Conservation (phyloP, 2,329 filamentous ascomycete species). For the Aspergillus quadrilineatus region DNA sequence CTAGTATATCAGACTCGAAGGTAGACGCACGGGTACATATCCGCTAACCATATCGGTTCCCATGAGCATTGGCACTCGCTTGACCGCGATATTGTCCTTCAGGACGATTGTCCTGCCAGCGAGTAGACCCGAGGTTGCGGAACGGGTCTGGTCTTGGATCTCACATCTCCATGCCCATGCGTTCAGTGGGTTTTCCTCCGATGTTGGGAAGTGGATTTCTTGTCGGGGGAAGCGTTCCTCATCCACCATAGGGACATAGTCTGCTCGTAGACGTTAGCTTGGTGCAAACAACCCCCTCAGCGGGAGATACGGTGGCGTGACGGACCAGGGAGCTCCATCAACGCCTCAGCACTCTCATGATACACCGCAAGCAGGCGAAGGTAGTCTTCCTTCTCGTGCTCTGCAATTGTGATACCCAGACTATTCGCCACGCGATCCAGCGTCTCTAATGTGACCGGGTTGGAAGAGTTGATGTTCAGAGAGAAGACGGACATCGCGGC, state of each 20-base stretch:
- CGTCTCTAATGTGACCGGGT: not conserved
- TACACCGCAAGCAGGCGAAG: not conserved
- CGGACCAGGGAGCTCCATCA: not conserved
- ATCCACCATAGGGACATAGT: not conserved
- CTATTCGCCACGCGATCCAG: not conserved
- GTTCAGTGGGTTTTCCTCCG: not conserved
- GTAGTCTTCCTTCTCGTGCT: not conserved
- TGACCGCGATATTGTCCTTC: slow-evolving; percentile 52
- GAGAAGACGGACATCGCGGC: not conserved
- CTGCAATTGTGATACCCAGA: not conserved
- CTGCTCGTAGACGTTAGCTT: not conserved
- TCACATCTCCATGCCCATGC: slow-evolving; percentile 4
- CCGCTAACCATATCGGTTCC: slow-evolving; percentile 26
- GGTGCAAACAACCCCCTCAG: too few species aligned
- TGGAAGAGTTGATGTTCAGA: not conserved
- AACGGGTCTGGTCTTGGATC: not conserved
- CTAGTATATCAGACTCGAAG: too few species aligned
- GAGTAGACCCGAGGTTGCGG: not conserved
- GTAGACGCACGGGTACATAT: not conserved
- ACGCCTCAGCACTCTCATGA: not conserved
- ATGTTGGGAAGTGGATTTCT: not conserved
- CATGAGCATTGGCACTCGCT: slow-evolving; percentile 45
- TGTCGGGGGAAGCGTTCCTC: not conserved
- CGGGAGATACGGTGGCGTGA: too few species aligned
- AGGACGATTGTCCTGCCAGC: slow-evolving; percentile 27